These are phyloP conservation scores for Linum trigynum DNA, from an alignment of 345 rosid genomes.

Conservation along the genomic window DNA sequence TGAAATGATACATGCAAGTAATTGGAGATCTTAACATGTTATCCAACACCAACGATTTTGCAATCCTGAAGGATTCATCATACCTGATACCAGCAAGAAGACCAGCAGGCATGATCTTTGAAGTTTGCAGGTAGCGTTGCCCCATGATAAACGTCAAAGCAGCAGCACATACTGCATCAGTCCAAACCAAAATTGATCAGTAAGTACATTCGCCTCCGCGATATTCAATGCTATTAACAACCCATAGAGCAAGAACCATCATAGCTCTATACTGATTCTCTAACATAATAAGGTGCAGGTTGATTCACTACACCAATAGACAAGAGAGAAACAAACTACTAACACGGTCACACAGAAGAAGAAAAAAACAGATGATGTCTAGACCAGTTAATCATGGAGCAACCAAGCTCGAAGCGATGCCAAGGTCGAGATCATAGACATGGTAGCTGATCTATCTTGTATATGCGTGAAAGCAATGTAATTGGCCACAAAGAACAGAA, in stretches of 20 bases:
- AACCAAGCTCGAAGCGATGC: no score
- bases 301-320: no score
- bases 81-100: conserved; percentile 81
- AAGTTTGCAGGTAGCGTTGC: conserved; percentile 70
- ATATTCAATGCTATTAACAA: neutral
- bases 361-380: no score
- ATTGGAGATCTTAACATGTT: no score
- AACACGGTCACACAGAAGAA: no score
- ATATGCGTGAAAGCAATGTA: no score
- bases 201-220: neutral
- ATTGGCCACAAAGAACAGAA: neutral
- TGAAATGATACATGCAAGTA: no score
- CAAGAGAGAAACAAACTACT: no score
- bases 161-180: conserved; percentile 53
- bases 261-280: neutral
- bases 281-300: no score
- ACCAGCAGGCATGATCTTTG: conserved; percentile 95
- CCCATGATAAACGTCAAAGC: conserved; percentile 72
- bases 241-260: neutral
- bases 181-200: conserved; percentile 7
- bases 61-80: neutral
- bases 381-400: no score
- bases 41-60: neutral
- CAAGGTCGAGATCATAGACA: no score
- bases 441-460: no score